Evolutionary conservation across 1,139 yeast species (phyloP), one percentile per base, ranked within the genome.

Genomic region (Diutina siamensis): DNA sequence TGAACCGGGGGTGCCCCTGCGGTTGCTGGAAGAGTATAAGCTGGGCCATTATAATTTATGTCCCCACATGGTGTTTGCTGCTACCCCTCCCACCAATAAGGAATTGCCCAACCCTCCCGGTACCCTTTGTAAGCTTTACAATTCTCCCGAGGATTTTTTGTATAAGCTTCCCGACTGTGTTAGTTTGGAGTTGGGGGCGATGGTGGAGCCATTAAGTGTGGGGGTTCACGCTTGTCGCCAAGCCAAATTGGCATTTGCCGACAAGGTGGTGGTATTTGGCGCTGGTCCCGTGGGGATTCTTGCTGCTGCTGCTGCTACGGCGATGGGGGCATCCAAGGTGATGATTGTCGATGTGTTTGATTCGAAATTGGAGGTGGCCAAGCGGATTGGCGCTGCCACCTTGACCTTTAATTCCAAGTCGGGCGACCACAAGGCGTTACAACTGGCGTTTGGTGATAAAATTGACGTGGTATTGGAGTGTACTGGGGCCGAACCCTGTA

Each of bases 271-370:
- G 36, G 83, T 88, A 3, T 83, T 84, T 54, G 97, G 97, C 46
- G 96, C 95, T 28, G 97, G 97, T 12, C 96, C 97, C 9, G 92
- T 88, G 50, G 97, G 97, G 34, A 65, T 88, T 45, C 68, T 88
- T 50, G 71, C 82, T 46, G 95, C 94, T 33, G 76, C 83, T 38
- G 82, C 81, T 32, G 94, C 94, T 19, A 74, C 74, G 48, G 84
- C 89, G 13, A 84, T 83, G 53, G 97, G 97, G 34, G 95, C 96
- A 5, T 67, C 80, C 34, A 72, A 75, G 31, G 74, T 84, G 44
- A 70, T 80, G 53, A 71, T 83, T 49, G 76, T 83, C 41, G 94
- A 84, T 60, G 65, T 82, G 44, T 67, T 76, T 51, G 82, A 78
- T 50, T 62, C 64, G 51, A 79, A 80, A 52, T 72, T 82, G 51